Evolutionary conservation across 345 rosid genomes (phyloP), one percentile per base, ranked within the genome.

Genomic region (Balakata baccata): DNA sequence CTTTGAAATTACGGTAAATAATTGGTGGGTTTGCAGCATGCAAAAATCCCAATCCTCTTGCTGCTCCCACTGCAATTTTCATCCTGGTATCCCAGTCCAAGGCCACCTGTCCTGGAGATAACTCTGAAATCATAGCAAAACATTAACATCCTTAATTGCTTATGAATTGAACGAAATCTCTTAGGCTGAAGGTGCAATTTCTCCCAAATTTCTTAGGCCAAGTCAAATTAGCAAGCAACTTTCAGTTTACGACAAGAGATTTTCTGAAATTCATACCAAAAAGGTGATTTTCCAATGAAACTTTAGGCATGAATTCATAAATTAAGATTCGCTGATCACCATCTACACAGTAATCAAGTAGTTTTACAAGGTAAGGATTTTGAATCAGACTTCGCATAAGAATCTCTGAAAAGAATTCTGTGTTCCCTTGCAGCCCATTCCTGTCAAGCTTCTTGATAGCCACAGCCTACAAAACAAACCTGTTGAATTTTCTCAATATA

Each of bases 371-470:
- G 75, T 86, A 85, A 13, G 77, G 81, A 74, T 90, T 86, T 39
- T 78, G 84, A 77, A 83, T 88, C 43, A 88, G 72, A 80, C 92
- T 87, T 77, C 86, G 73, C 79, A 84, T 88, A 69, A 87, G 68
- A 22, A 90, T 86, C 75, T 90, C 96, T 0, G 88, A 76, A 51
- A 86, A 86, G 82, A 88, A 88, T 82, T 90, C 92, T 80, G 87
- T 82, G 71, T 81, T 88, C 67, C 96, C 92, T 80, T 88, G 96
- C 11, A 68, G 43, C 22, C 96, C 91, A 73, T 78, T 88, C 49
- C 88, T 57, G 72, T 88, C 90, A 23, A 90, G 87, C 61, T 82
- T 79, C 84, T 90, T 90, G 49, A 90, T 81, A 22, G 92, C 96
- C 25, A 88, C 89, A 65, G 65, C 88, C 96, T 90, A 16, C 5